These are phyloP conservation scores for Toxicodendron radicans DNA, from an alignment of 345 rosid genomes.

Conservation along the genomic window DNA sequence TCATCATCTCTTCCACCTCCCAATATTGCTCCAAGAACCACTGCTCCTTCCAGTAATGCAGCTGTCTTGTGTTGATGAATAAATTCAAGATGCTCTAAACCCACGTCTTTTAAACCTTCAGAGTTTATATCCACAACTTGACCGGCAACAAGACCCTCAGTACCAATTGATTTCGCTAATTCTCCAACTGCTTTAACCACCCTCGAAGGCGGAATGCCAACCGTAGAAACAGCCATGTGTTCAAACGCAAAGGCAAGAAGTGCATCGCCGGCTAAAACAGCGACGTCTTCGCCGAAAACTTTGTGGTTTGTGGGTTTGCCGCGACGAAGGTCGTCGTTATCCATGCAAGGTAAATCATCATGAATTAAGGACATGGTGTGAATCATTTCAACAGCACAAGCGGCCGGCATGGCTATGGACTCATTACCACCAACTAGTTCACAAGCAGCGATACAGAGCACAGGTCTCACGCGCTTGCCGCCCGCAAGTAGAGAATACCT, in stretches of 20 bases:
- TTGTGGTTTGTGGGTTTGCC: conserved; percentile 93
- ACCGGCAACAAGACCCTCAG: conserved; percentile 80
- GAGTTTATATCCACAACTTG: conserved; percentile 79
- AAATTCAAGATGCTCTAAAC: conserved; percentile 70
- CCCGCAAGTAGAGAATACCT: conserved; percentile 91
- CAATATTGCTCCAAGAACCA: conserved; percentile 75
- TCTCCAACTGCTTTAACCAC: conserved; percentile 65
- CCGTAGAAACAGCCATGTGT: conserved; percentile 59
- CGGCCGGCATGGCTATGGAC: conserved; percentile 72
- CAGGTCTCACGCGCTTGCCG: conserved; percentile 82
- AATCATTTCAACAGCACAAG: conserved; percentile 92
- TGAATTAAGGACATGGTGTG: conserved; percentile 96
- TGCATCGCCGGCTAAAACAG: conserved; percentile 89
- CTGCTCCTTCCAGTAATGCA: conserved; percentile 71
- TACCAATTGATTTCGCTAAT: conserved; percentile 64
- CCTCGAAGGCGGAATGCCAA: conserved; percentile 46
- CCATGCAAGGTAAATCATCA: conserved; percentile 96
- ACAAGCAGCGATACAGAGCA: conserved; percentile 82
- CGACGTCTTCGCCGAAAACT: conserved; percentile 79
- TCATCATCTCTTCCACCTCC: conserved; percentile 77
- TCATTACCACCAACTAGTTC: conserved; percentile 80
- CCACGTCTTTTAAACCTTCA: conserved; percentile 58
- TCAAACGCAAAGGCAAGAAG: conserved; percentile 79
- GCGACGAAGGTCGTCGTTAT: conserved; percentile 92
- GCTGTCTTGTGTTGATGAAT: conserved; percentile 92